Evolutionary conservation across 306 rosid genomes (phyloP), one percentile per base, ranked within the genome.

Genomic region (Myrica gale): DNA sequence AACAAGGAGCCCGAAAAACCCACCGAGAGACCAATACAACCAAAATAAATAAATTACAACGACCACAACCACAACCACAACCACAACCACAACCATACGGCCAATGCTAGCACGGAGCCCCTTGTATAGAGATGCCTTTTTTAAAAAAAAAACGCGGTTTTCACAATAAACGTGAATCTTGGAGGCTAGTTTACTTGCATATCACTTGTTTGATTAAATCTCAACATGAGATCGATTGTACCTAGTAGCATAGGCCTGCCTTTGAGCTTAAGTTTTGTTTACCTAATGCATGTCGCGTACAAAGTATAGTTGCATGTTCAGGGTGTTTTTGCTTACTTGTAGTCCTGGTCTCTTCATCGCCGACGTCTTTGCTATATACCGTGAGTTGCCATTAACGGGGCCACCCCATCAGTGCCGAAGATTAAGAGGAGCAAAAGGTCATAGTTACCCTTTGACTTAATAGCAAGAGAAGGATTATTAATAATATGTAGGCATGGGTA

Each of bases 291-390:
- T 68, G 51, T 58, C 50, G 72, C 63, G 50, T 7, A 39, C 3
- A 78, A 78, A 61, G 80, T 79, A 67, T 13, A 57, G 37, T 12
- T 56, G 69, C 61, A 62, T 32, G 60, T 7, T 72, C 72, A 41
- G 45, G 57, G 54, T 51, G 13, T 23, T 74, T 74, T 84, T 73
- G 78, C 84, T 84, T 74, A 19, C 44, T 66, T 74, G 69, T 20
- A 5, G 39, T 67, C 45, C 19, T 72, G 65, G 48, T 79, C 82
- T 82, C 78, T 56, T 11, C 4, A 69, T 72, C 68, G 67, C 74
- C 74, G 68, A 23, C 51, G 77, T 85, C 97, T 89, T 93, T 93
- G 95, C 97, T 93, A 42, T 0, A 57, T 72, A 50, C 80, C 69
- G 53, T 72, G 70, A 42, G 23, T 78, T 72, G 75, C 74, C 61